phyloP scores from a whole-genome alignment of 1,284 basidiomycete species.

The Pseudozyma pruni region DNA sequence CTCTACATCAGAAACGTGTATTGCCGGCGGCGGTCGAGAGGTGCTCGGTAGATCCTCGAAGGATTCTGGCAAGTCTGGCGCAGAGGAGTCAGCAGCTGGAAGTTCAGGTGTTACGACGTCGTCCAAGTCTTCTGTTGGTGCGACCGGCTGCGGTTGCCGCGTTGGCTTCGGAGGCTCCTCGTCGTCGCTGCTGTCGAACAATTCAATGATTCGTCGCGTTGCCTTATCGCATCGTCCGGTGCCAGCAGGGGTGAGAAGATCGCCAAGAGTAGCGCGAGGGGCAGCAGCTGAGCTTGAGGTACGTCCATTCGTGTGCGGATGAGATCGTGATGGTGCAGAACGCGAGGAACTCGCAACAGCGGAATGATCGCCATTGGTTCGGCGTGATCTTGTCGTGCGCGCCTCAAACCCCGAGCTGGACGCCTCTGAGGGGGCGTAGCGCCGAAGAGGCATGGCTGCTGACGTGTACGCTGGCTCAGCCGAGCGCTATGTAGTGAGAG shows the following conservation, averaged over 20 bases:
- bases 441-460: constrained; percentile 28
- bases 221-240: neutral
- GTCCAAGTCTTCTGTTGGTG: constrained; percentile 5
- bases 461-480: constrained; percentile 12
- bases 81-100: constrained; percentile 19
- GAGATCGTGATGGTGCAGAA: constrained; percentile 1
- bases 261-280: constrained; percentile 7
- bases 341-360: constrained; percentile 17
- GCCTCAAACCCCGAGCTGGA: neutral
- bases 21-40: neutral
- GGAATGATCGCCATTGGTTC: neutral
- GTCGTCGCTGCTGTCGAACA: constrained; percentile 32
- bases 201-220: constrained; percentile 13
- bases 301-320: neutral
- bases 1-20: neutral
- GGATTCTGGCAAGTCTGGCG: constrained; percentile 3
- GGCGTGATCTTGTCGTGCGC: constrained; percentile 1
- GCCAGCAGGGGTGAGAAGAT: constrained; percentile 7
- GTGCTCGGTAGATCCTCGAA: neutral
- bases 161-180: constrained; percentile 1
- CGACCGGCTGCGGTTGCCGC: neutral
- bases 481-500: constrained; percentile 8
- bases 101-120: constrained; percentile 29
- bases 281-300: neutral
- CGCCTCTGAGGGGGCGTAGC: constrained; percentile 4